Base-by-base conservation (phyloP, 2,329 filamentous ascomycete species). In the Aschersonia sp. region DNA sequence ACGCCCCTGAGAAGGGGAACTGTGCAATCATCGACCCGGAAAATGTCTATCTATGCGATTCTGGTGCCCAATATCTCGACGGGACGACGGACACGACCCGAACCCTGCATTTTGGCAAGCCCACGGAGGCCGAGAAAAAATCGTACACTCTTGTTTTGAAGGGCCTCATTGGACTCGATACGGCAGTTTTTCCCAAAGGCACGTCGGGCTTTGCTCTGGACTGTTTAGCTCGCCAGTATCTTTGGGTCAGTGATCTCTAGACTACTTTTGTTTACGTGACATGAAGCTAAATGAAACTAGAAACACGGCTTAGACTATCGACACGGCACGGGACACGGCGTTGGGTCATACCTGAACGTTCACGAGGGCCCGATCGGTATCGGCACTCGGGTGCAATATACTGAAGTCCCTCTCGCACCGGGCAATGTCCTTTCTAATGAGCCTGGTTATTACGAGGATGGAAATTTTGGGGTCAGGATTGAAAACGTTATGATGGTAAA, bases 291-390 rank as follows among this genome's bases (percentile, higher is more conserved):
- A 43, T n/a, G 6, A 11, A 8, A 2, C 45, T 32, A 67, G 64
- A 60, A 58, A 54, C 52, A 90, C 58, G 92, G 92, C 0, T 72
- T 98, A 10, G 92, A 98, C 62, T 98, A 96, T 65, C 80, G 92
- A 39, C 92, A 98, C 62, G 92, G 92, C 49, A 98, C 92, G 5
- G 92, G 92, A 8, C 92, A 98, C 61, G 92, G 92, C 42, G 85
- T 98, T 37, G 92, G 92, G 31, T 95, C 88, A 1, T 98, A 83
- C 65, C 69, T 98, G 58, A 98, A 98, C 55, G 92, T 98, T 0
- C 92, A 98, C 61, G 92, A 98, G 67, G 92, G 92, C 0, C 92
- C 92, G 1, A 94, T 98, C 52, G 92, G 92, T 22, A 94, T 98
- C 51, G 92, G 92, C 31, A 96, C 89, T 8, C 78, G 92, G 43